Base-by-base conservation (phyloP, 176 grass and related monocot species). In the Neostapfia colusana region DNA sequence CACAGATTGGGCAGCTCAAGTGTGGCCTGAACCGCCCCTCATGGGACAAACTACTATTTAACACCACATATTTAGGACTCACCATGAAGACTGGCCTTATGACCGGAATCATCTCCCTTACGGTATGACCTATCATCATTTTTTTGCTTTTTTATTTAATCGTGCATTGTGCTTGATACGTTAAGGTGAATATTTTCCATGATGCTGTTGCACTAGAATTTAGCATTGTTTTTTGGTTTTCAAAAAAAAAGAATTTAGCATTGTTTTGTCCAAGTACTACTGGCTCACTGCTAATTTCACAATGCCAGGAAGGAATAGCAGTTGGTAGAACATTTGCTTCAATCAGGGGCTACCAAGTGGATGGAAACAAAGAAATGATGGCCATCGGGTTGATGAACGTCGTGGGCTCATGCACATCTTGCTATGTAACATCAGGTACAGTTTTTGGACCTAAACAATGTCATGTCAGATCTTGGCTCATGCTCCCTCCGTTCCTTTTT, bases 291-390 rank as follows among this genome's bases (percentile, higher is more conserved):
- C 10, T 43, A 61, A 69, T 63, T 55, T 84, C 34, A 21, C 51
- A 49, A 27, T 69, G 72, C 37, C 69, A 98, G 95, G 95, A 98
- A 77, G 95, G 95, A 73, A 78, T 94, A 50, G 95, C 95, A 18
- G 91, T 93, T 74, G 95, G 95, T 39, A 93, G 95, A 75, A 93
- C 95, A 57, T 98, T 98, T 86, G 95, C 95, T 63, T 92, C 95
- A 31, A 67, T 94, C 11, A 91, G 87, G 34, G 91, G 83, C 69
- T 98, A 98, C 85, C 88, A 93, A 83, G 84, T 98, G 23, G 95
- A 98, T 18, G 95, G 95, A 20, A 98, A 98, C 84, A 98, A 98
- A 74, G 95, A 98, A 65, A 98, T 98, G 95, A 98, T 98, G 89
- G 95, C 95, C 76, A 92, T 98, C 66, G 95, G 95, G 10, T 78